Percentiles rank a stretch among this genome's conserved stretches.
phyloP scores from a whole-genome alignment of 345 rosid genomes.

The Xanthoceras sorbifolium region DNA sequence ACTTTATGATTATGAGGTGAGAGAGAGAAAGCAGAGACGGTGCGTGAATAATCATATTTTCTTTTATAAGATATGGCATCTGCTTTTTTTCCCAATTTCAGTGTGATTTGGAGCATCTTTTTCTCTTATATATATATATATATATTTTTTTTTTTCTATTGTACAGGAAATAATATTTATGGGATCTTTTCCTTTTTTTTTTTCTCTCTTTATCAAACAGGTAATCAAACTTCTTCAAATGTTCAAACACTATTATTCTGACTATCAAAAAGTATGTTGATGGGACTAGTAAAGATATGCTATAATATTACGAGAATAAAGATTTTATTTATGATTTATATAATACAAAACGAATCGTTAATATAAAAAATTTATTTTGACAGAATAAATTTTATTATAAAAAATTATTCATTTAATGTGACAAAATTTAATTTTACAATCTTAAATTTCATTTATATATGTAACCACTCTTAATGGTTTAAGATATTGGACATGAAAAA shows the following conservation, averaged over 20 bases:
- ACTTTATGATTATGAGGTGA: background rate
- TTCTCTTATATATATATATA: background rate
- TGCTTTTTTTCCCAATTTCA: slow-evolving; percentile 27
- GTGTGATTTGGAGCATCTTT: slow-evolving; percentile 38
- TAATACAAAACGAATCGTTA: no score
- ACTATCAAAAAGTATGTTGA: background rate
- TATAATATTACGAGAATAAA: background rate
- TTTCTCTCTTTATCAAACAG: slow-evolving; percentile 27
- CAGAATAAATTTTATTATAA: no score
- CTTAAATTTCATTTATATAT: no score
- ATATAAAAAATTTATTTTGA: no score
- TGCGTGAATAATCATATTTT: slow-evolving; percentile 6
- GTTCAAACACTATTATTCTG: slow-evolving; percentile 12
- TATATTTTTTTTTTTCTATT: slow-evolving; percentile 1
- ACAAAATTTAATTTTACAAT: no score
- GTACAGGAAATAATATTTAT: slow-evolving; percentile 19
- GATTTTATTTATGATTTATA: background rate
- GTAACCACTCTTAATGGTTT: no score
- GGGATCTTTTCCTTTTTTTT: background rate
- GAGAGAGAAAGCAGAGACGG: slow-evolving; percentile 1
- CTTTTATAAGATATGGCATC: slow-evolving; percentile 28
- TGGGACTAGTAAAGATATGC: slow-evolving; percentile 6
- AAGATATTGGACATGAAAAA: no score
- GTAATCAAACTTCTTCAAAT: slow-evolving; percentile 12
- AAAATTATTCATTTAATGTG: no score